Conservation (phyloP, 257 asterid genomes). For the Thymus quinquecostatus region DNA sequence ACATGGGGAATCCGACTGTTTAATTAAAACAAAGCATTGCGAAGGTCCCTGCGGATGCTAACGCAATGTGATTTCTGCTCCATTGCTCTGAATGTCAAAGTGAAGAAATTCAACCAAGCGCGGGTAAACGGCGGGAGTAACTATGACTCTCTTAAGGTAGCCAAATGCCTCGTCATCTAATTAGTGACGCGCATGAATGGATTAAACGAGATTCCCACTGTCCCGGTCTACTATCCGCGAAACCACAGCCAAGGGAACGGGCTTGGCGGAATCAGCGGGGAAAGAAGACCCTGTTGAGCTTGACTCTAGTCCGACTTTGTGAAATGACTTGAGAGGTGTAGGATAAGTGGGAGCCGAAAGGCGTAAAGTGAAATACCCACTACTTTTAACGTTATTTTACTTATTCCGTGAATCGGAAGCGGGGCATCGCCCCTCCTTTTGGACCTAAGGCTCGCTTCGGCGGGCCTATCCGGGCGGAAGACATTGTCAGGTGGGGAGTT, state of each 20-base stretch:
- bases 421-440: not conserved
- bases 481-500: too few relatives aligned
- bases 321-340: constrained; percentile 38
- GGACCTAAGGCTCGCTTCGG: too few relatives aligned
- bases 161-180: constrained; percentile 84
- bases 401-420: constrained; percentile 81
- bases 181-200: constrained; percentile 7
- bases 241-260: too few relatives aligned
- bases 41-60: too few relatives aligned
- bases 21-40: too few relatives aligned
- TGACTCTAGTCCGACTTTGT: constrained; percentile 48
- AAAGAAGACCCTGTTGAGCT: constrained; percentile 80
- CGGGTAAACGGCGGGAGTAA: constrained; percentile 56
- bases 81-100: constrained; percentile 48
- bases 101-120: constrained; percentile 46
- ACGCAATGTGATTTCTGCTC: too few relatives aligned
- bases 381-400: constrained; percentile 87
- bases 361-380: too few relatives aligned
- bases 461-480: too few relatives aligned
- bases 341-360: constrained; percentile 31
- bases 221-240: too few relatives aligned
- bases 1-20: too few relatives aligned
- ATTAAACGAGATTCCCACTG: too few relatives aligned
- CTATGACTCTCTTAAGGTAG: constrained; percentile 61
- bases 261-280: constrained; percentile 29